Conservation (phyloP, 2,329 filamentous ascomycete genomes). For the Fulvia fulva region DNA sequence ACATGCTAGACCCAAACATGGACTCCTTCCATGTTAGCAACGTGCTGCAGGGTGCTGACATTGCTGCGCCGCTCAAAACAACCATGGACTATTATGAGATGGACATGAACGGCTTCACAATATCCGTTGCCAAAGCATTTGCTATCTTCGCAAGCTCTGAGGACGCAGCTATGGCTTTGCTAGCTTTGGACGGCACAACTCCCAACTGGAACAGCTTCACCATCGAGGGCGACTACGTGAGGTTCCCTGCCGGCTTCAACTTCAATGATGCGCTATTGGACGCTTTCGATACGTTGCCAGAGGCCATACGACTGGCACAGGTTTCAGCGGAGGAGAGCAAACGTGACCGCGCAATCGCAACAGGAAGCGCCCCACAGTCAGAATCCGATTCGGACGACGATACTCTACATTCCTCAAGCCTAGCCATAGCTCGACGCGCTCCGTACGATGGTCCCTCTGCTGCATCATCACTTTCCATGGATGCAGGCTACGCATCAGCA, state of each 20-base stretch:
- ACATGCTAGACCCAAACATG: conserved; percentile 3
- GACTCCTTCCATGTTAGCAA: conserved; percentile 4
- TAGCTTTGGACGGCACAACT: conserved; percentile 11
- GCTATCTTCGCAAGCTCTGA: conserved; percentile 12
- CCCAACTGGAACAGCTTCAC: conserved; percentile 15
- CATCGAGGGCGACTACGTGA: conserved; percentile 10
- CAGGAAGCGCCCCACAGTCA: background rate
- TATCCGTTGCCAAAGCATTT: conserved; percentile 6
- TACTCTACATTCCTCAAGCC: background rate
- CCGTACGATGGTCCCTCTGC: background rate
- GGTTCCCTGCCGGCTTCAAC: conserved; percentile 8
- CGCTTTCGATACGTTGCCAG: conserved; percentile 12
- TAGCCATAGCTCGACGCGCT: background rate
- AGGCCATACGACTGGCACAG: background rate
- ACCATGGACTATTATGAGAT: conserved; percentile 2
- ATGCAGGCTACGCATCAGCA: conserved; percentile 12
- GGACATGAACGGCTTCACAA: background rate
- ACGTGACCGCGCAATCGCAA: background rate
- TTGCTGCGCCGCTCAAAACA: conserved; percentile 4
- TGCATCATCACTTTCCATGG: conserved; percentile 9
- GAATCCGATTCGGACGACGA: conserved; percentile 1
- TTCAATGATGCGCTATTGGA: conserved; percentile 1
- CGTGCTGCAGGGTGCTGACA: conserved; percentile 5
- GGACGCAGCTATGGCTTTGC: conserved; percentile 7
- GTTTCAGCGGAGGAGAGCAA: background rate